Conservation (phyloP, 2,329 filamentous ascomycete species). For the Pseudogymnoascus sp. region DNA sequence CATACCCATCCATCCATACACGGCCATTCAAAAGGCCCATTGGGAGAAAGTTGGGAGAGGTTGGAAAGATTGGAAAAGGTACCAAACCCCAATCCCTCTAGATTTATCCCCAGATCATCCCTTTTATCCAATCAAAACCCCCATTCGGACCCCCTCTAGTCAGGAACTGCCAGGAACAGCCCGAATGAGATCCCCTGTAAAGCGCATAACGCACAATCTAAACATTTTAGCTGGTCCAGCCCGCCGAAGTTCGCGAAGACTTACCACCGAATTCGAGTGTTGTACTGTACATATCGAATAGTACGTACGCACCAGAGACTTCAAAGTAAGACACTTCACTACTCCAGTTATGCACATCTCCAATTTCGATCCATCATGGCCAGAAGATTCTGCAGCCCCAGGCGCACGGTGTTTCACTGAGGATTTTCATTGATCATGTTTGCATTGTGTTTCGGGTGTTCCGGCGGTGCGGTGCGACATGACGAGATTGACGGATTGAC, state of each 20-base stretch:
- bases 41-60: background rate
- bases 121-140: background rate
- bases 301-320: background rate
- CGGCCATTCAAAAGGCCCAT: background rate
- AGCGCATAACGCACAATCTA: slow-evolving; percentile 5
- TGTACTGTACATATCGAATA: background rate
- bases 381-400: background rate
- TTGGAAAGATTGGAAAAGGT: background rate
- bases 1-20: background rate
- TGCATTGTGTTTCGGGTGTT: background rate
- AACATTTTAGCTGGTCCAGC: background rate
- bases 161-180: slow-evolving; percentile 2
- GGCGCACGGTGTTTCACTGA: background rate
- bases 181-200: background rate
- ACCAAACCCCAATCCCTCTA: background rate
- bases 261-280: background rate
- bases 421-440: background rate
- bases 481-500: background rate
- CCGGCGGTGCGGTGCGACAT: background rate
- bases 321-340: background rate
- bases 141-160: background rate
- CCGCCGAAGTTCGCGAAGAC: background rate
- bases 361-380: background rate
- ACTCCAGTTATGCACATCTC: background rate
- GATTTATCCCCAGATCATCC: background rate